Evolutionary conservation across 352 stramenopile genomes (phyloP), one percentile per base, ranked within the genome.

Genomic region (Pythium chondricola): DNA sequence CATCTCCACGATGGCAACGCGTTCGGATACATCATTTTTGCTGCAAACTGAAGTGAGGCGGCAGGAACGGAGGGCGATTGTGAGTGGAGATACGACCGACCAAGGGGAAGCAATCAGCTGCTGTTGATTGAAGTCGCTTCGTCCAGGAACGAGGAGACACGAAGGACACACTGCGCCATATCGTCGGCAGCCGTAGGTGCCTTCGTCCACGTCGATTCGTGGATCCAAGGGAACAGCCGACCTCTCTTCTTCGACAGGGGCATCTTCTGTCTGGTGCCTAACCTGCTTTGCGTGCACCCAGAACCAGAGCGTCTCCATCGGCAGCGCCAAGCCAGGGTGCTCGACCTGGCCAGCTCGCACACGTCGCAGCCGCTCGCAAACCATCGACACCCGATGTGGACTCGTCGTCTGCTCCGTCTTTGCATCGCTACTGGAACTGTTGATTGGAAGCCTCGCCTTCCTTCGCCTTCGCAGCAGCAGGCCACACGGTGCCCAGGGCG

Each of bases 401-500:
- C n/a, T n/a, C n/a, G n/a, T n/a, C n/a, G n/a, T n/a, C n/a, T n/a
- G n/a, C n/a, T n/a, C n/a, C n/a, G n/a, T n/a, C n/a, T n/a, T n/a
- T n/a, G n/a, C n/a, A n/a, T n/a, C n/a, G 8, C n/a, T 40, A 6
- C 10, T 29, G n/a, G 20, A 24, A 18, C 20, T 29, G 18, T 16
- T 7, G 24, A 32, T 30, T 32, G 41, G 13, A 26, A 2, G 18
- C 17, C n/a, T 2, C 29, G 17, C 21, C 22, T 18, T 17, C n/a
- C 35, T 3, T 18, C 7, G n/a, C 29, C 18, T 18, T 33, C 11
- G 5, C 67, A 18, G n/a, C n/a, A n/a, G 52, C 21, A 58, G 47
- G 3, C 57, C 63, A 41, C 74, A 85, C 0, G 71, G 71, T 7
- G 71, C 71, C 74, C 74, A 85, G 3, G 31, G 0, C 0, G 71